phyloP scores from a whole-genome alignment of 371 early-diverging fungal genomes.

The Ordospora pajunii region DNA sequence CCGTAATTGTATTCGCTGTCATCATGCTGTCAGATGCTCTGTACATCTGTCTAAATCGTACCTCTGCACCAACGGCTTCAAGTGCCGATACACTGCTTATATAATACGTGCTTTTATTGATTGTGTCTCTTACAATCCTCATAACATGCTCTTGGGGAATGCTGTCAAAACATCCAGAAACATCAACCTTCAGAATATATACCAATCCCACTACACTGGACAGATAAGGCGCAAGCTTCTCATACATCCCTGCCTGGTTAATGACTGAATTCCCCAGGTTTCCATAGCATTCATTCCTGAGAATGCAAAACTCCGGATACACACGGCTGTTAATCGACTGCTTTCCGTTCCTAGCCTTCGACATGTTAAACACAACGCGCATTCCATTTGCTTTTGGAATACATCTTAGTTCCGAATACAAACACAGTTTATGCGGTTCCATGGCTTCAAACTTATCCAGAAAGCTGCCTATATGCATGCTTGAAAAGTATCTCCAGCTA shows the following conservation, averaged over 20 bases:
- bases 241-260: conserved; percentile 28
- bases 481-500: conserved; percentile 19
- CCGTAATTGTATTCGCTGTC: not conserved
- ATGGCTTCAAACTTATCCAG: conserved; percentile 13
- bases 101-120: conserved; percentile 27
- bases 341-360: not conserved
- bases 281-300: not conserved
- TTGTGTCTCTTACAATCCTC: conserved; percentile 7
- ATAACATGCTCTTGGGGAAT: conserved; percentile 37
- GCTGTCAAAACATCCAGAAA: conserved; percentile 55
- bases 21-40: not conserved
- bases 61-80: not conserved
- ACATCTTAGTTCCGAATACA: conserved; percentile 26
- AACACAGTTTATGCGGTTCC: not conserved
- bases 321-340: conserved; percentile 13
- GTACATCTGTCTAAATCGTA: not conserved
- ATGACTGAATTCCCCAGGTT: conserved; percentile 11
- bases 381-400: conserved; percentile 49
- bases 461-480: not conserved
- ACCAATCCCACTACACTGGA: not conserved
- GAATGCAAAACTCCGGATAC: not conserved
- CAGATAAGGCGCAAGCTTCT: conserved; percentile 5
- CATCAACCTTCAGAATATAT: conserved; percentile 52
- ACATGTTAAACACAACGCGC: conserved; percentile 40
- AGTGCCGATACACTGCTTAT: not conserved